Evolutionary conservation across 192 early-diverging fungal species (phyloP).

Genomic region (Coemansia sp.): DNA sequence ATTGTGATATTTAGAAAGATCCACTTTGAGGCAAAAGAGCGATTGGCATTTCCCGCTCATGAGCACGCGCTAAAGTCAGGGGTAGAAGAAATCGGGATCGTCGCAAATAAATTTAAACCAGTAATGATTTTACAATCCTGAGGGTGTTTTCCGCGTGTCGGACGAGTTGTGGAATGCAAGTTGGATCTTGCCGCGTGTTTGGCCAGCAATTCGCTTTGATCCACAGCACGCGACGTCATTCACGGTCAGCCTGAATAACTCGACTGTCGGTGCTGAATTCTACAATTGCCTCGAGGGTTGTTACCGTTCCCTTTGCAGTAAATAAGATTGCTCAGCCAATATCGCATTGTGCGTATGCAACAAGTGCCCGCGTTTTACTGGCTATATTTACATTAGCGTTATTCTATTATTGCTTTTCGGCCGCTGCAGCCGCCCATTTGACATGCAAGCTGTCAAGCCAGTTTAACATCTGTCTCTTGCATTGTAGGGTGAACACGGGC

Average conservation of each 20-base stretch:
- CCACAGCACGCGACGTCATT: no score
- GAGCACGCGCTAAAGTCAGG: no score
- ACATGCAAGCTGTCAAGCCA: neutral
- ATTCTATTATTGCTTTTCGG: neutral
- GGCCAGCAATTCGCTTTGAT: neutral
- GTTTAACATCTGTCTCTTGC: neutral
- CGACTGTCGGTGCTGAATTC: neutral
- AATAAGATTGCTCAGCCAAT: neutral
- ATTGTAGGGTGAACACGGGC: neutral
- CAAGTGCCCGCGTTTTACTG: neutral
- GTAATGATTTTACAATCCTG: no score
- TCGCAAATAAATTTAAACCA: no score
- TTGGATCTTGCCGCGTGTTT: neutral
- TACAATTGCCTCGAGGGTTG: neutral
- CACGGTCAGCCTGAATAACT: no score
- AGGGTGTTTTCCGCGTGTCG: no score
- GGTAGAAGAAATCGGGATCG: no score
- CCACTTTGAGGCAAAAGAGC: no score
- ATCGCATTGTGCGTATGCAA: neutral
- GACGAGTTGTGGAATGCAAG: no score
- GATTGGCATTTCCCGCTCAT: no score
- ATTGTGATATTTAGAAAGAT: no score
- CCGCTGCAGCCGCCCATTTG: neutral
- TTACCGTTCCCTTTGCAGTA: neutral
- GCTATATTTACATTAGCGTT: neutral